These are phyloP conservation scores for Angomonas ambiguus DNA, from an alignment of 208 protist species.

Conservation along the genomic window DNA sequence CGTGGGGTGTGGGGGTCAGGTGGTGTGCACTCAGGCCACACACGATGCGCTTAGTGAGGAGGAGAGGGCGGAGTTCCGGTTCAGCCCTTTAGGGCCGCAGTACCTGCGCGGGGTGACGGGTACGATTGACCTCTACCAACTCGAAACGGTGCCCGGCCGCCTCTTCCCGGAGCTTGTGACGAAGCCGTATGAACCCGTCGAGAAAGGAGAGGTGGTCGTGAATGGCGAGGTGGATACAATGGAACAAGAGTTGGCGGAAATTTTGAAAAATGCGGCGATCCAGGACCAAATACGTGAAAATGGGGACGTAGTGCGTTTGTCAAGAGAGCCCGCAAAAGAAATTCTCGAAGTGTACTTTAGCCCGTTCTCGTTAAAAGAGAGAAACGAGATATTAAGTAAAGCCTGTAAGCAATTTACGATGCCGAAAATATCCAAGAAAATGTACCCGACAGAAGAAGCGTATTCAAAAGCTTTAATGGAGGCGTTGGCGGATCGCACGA, in stretches of 20 bases:
- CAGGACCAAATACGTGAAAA: constrained; percentile 2
- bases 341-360: constrained; percentile 30
- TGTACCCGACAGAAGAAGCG: constrained; percentile 16
- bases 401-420: constrained; percentile 26
- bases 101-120: constrained; percentile 13
- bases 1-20: constrained; percentile 49
- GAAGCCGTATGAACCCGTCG: background rate
- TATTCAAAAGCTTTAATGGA: constrained; percentile 18
- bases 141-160: background rate
- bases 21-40: constrained; percentile 13
- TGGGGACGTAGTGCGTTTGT: background rate
- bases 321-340: constrained; percentile 6
- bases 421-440: constrained; percentile 3
- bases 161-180: constrained; percentile 2
- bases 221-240: constrained; percentile 1
- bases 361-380: constrained; percentile 15
- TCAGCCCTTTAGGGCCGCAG: constrained; percentile 15
- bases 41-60: background rate
- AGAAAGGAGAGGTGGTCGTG: background rate
- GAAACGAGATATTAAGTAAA: constrained; percentile 23
- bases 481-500: constrained; percentile 18
- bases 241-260: background rate
- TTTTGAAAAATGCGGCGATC: background rate
- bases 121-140: constrained; percentile 18
- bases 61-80: constrained; percentile 8